These are phyloP conservation scores for Penicillium occitanis DNA, from an alignment of 2,329 filamentous ascomycete species.

Conservation along the genomic window DNA sequence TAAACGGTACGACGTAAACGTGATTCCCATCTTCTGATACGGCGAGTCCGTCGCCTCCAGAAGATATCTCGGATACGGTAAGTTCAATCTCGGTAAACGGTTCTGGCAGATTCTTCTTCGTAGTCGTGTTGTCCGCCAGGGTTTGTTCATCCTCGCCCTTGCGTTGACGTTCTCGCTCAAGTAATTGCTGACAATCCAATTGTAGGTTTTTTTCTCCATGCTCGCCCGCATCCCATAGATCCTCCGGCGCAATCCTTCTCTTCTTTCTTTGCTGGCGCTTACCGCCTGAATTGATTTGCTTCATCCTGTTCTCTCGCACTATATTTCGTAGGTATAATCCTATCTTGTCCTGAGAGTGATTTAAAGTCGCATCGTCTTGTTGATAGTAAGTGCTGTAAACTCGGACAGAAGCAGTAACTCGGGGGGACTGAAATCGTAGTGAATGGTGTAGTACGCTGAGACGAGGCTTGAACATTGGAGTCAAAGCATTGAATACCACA, in stretches of 20 bases:
- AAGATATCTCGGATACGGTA: constrained; percentile 78
- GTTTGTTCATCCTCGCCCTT: constrained; percentile 22
- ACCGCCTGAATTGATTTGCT: constrained; percentile 24
- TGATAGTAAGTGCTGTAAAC: constrained; percentile 1
- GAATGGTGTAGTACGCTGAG: constrained; percentile 5
- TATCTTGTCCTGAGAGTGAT: neutral
- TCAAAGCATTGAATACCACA: neutral
- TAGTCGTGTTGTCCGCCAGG: constrained; percentile 26
- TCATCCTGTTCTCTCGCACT: constrained; percentile 25
- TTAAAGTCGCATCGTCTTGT: neutral
- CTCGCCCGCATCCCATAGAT: constrained; percentile 56
- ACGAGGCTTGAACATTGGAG: constrained; percentile 14
- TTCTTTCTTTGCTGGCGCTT: constrained; percentile 42
- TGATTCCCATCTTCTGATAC: constrained; percentile 64
- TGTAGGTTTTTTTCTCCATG: constrained; percentile 67
- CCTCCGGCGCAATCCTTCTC: constrained; percentile 54
- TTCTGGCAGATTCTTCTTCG: constrained; percentile 55
- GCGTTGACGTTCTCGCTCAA: constrained; percentile 31
- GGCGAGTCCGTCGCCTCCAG: constrained; percentile 87
- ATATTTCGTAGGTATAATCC: constrained; percentile 4
- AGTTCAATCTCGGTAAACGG: constrained; percentile 75
- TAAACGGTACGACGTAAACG: constrained; percentile 86
- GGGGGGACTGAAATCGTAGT: neutral
- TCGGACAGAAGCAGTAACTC: neutral
- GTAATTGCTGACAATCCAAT: constrained; percentile 56